A percentile compares a stretch with the other conserved stretches of the same genome.
Conservation (phyloP, 257 asterid species). For the Capsicum baccatum region DNA sequence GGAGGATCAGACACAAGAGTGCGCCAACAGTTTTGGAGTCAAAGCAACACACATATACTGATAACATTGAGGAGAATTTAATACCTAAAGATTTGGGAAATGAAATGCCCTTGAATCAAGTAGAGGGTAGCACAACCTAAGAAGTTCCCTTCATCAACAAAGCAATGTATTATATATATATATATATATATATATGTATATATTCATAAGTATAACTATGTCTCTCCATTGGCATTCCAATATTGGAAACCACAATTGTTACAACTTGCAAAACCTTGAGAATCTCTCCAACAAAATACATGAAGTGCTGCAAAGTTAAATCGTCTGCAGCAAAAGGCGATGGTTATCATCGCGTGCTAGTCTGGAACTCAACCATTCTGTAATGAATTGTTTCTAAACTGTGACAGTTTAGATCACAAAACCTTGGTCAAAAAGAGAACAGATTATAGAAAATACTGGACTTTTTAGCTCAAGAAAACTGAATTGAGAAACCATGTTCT, state of each 20-base stretch:
- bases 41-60: too few relatives aligned
- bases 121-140: slow-evolving; percentile 14
- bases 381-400: neutral
- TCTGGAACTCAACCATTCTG: neutral
- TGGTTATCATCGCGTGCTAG: neutral
- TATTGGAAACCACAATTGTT: neutral
- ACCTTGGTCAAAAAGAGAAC: too few relatives aligned
- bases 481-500: slow-evolving; percentile 67
- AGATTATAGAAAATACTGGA: neutral
- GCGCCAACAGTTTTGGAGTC: too few relatives aligned
- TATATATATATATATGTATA: too few relatives aligned
- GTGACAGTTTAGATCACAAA: too few relatives aligned
- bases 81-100: neutral
- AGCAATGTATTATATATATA: neutral
- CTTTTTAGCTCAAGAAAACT: slow-evolving; percentile 49
- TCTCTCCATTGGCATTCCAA: slow-evolving; percentile 8
- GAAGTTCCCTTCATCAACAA: neutral
- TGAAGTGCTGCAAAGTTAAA: neutral
- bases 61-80: neutral
- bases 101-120: neutral
- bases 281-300: neutral
- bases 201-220: too few relatives aligned
- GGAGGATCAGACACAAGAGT: too few relatives aligned
- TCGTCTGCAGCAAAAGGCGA: neutral
- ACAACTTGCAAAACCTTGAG: slow-evolving; percentile 15